phyloP scores from a whole-genome alignment of 176 grass and related monocot genomes.

The Lolium perenne region DNA sequence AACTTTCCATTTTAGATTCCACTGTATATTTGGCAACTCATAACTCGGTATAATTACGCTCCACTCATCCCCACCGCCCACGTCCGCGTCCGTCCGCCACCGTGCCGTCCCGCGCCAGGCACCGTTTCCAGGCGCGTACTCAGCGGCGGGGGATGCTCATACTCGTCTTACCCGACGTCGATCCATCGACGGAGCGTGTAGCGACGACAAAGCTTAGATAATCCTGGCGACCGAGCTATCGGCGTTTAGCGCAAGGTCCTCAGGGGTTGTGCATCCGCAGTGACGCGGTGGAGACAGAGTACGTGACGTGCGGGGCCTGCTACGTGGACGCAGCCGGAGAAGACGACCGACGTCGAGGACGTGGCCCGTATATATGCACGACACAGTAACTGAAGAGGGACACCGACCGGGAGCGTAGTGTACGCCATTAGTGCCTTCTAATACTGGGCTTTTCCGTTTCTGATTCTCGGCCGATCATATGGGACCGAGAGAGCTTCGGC shows the following conservation, averaged over 20 bases:
- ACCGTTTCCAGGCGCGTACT: neutral
- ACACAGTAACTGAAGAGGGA: neutral
- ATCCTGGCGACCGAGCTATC: neutral
- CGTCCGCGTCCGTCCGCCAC: neutral
- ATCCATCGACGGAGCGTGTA: neutral
- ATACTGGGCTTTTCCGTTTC: neutral
- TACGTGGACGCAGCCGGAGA: neutral
- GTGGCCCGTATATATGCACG: neutral
- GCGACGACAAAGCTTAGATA: neutral
- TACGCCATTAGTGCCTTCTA: neutral
- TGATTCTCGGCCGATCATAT: neutral
- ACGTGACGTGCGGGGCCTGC: neutral
- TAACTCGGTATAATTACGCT: neutral
- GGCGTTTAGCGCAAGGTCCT: constrained; percentile 1
- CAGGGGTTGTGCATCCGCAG: neutral
- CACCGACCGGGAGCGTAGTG: neutral
- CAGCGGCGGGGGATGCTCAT: neutral
- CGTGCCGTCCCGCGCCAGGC: neutral
- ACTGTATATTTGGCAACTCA: neutral
- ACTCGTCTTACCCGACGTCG: neutral
- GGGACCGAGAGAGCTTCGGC: neutral
- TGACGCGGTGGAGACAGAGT: neutral
- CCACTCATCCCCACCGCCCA: neutral
- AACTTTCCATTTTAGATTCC: neutral
- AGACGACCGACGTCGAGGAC: neutral